Conservation (phyloP, 2,329 filamentous ascomycete genomes). For the Clathrospora elynae region DNA sequence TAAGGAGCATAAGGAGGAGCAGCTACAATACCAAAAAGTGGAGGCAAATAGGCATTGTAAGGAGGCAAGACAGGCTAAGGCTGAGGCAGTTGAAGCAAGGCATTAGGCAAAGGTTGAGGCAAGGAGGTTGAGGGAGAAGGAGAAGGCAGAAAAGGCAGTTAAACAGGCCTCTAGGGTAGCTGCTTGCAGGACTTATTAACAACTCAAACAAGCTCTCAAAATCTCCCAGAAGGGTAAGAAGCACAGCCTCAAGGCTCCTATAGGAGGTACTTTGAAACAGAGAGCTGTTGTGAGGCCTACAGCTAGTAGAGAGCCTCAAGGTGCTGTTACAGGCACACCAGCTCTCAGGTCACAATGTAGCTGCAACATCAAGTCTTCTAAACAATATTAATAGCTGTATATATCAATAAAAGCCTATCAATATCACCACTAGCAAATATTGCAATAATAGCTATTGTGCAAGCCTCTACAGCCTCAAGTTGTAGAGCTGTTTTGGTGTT, state of each 20-base stretch:
- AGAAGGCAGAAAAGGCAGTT: slow-evolving; percentile 4
- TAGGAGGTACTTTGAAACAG: background rate
- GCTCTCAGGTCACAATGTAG: too few relatives aligned
- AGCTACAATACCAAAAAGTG: background rate
- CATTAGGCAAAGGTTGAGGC: background rate
- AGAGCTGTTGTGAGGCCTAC: slow-evolving; percentile 1
- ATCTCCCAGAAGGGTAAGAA: slow-evolving; percentile 5
- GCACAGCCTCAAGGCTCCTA: slow-evolving; percentile 1
- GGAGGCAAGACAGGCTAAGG: background rate
- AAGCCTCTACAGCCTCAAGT: too few relatives aligned
- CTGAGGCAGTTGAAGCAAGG: too few relatives aligned
- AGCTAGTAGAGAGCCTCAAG: slow-evolving; percentile 1
- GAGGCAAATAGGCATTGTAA: too few relatives aligned
- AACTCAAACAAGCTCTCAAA: slow-evolving; percentile 4
- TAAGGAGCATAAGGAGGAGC: background rate
- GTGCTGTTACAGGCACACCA: too few relatives aligned
- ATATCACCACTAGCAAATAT: too few relatives aligned
- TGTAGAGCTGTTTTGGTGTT: too few relatives aligned
- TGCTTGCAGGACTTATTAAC: background rate
- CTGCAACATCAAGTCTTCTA: too few relatives aligned
- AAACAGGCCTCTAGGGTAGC: background rate
- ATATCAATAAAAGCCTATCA: too few relatives aligned
- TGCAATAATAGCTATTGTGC: too few relatives aligned
- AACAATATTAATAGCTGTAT: too few relatives aligned
- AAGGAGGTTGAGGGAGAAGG: slow-evolving; percentile 2